Evolutionary conservation across 73 alveolate species (phyloP).

Genomic region (Paramecium sonneborni): DNA sequence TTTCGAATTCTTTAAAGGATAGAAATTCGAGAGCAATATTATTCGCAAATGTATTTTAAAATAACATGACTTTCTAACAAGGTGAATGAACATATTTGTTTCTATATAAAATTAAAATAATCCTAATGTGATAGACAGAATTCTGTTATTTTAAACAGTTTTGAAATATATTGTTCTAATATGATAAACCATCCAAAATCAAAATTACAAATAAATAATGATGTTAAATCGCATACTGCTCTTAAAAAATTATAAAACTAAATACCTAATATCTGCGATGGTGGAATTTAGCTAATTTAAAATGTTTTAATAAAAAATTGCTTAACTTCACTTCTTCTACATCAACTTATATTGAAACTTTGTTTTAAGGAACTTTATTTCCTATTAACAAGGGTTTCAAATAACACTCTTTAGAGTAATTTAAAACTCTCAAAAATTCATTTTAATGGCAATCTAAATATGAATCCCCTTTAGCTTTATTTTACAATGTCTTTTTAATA

Average conservation of each 20-base stretch:
- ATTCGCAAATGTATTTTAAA: conserved; percentile 47
- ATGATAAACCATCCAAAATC: conserved; percentile 22
- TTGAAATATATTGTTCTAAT: not conserved
- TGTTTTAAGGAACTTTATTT: not conserved
- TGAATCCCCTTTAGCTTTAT: conserved; percentile 51
- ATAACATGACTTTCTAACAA: conserved; percentile 60
- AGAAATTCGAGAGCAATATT: not conserved
- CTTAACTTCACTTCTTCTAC: not conserved
- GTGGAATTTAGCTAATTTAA: not conserved
- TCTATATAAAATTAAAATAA: not conserved
- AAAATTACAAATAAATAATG: not conserved
- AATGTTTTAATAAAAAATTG: not conserved
- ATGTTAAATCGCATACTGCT: not conserved
- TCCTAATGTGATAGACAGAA: not conserved
- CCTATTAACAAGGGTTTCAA: not conserved
- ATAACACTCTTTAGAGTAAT: not conserved
- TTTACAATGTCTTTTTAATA: not conserved
- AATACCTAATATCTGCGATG: conserved; percentile 49
- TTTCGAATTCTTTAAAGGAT: conserved; percentile 42
- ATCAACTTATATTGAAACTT: not conserved
- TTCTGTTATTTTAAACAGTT: conserved; percentile 16
- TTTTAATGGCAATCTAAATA: conserved; percentile 63
- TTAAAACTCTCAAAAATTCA: not conserved
- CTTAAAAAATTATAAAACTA: not conserved
- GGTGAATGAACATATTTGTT: not conserved